These are phyloP conservation scores for Spathaspora passalidarum DNA, from an alignment of 805 yeast species.

Conservation along the genomic window DNA sequence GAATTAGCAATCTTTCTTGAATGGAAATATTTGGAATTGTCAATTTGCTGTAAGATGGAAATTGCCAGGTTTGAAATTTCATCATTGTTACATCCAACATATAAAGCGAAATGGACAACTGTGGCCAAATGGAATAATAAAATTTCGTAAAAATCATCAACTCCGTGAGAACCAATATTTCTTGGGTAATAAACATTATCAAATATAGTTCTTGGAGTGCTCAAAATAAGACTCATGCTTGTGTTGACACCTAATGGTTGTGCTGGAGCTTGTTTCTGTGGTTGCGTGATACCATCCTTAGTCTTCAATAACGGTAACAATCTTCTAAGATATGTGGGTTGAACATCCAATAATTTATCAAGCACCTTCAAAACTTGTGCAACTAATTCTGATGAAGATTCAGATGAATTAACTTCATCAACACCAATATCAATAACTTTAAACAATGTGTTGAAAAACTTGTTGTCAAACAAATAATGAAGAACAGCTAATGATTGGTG, in stretches of 20 bases:
- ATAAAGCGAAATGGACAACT: slow-evolving; percentile 71
- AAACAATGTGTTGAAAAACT: slow-evolving; percentile 55
- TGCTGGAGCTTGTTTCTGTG: background rate
- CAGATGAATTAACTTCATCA: slow-evolving; percentile 46
- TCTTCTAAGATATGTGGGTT: slow-evolving; percentile 57
- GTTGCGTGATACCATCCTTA: slow-evolving; percentile 16
- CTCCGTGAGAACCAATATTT: slow-evolving; percentile 54
- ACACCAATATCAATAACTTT: slow-evolving; percentile 55
- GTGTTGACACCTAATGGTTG: slow-evolving; percentile 22
- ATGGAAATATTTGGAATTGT: slow-evolving; percentile 34
- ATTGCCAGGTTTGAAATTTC: slow-evolving; percentile 54
- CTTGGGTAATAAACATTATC: slow-evolving; percentile 40
- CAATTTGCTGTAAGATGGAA: slow-evolving; percentile 48
- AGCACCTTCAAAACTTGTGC: slow-evolving; percentile 41
- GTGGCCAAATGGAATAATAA: slow-evolving; percentile 67
- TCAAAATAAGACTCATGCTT: slow-evolving; percentile 24
- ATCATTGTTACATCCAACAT: slow-evolving; percentile 57
- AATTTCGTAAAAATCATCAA: slow-evolving; percentile 67
- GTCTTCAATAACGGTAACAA: slow-evolving; percentile 49
- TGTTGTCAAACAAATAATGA: slow-evolving; percentile 59
- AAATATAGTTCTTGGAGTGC: slow-evolving; percentile 17
- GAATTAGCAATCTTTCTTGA: slow-evolving; percentile 7
- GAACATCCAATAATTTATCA: slow-evolving; percentile 45
- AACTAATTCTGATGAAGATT: slow-evolving; percentile 12
- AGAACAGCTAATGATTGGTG: slow-evolving; percentile 70